phyloP scores from a whole-genome alignment of 2,329 filamentous ascomycete species.

The Neopestalotiopsis rosae region DNA sequence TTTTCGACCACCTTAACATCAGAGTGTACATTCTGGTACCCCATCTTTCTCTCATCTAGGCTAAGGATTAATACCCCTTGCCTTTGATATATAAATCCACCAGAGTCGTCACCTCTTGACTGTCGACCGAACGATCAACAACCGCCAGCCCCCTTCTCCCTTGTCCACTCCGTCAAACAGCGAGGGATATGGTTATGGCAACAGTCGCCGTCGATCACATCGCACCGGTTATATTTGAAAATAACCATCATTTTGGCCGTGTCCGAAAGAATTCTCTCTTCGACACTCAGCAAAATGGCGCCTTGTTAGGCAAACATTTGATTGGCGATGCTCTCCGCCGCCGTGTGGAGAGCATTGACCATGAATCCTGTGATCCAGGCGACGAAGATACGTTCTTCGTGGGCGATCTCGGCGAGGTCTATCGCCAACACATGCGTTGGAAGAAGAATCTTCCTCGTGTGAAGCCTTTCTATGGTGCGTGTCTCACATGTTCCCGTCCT shows the following conservation, averaged over 20 bases:
- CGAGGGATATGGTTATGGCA: constrained; percentile 70
- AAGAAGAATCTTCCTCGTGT: constrained; percentile 91
- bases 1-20: constrained; percentile 94
- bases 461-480: constrained; percentile 89
- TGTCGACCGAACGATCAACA: constrained; percentile 21
- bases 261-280: constrained; percentile 42
- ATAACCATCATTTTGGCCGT: constrained; percentile 46
- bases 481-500: neutral
- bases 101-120: constrained; percentile 26
- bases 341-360: constrained; percentile 83
- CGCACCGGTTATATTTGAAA: constrained; percentile 54
- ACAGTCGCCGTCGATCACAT: constrained; percentile 62
- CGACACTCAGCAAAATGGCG: constrained; percentile 47
- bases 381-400: constrained; percentile 99
- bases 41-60: neutral
- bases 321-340: constrained; percentile 87
- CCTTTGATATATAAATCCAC: constrained; percentile 18
- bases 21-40: constrained; percentile 31
- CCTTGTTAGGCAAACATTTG: constrained; percentile 72
- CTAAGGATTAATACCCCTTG: constrained; percentile 24
- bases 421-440: constrained; percentile 98
- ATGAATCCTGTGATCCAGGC: constrained; percentile 85
- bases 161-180: constrained; percentile 30
- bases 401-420: constrained; percentile 96
- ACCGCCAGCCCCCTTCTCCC: constrained; percentile 30